Conservation (phyloP, 1,139 yeast species). For the Arxiozyma bovina region DNA sequence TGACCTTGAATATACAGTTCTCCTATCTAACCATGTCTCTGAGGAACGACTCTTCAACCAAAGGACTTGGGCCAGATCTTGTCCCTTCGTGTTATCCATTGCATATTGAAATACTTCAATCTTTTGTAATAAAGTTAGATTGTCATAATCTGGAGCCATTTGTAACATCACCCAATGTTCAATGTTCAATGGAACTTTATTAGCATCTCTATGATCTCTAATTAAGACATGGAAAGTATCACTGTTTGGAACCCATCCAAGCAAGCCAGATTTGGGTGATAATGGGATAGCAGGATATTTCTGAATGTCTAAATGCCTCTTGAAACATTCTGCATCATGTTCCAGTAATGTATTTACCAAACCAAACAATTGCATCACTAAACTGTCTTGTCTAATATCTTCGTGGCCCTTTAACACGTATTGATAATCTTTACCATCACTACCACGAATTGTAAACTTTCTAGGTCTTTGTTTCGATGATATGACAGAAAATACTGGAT, state of each 20-base stretch:
- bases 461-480: constrained; percentile 96
- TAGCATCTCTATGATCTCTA: constrained; percentile 83
- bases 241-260: constrained; percentile 96
- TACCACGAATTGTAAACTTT: constrained; percentile 66
- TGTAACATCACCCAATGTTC: constrained; percentile 94
- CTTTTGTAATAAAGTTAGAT: constrained; percentile 76
- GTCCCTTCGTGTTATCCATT: constrained; percentile 89
- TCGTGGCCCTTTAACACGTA: constrained; percentile 89
- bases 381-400: constrained; percentile 93
- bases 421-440: constrained; percentile 84
- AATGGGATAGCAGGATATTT: constrained; percentile 88
- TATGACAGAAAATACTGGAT: constrained; percentile 79
- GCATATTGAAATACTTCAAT: constrained; percentile 97
- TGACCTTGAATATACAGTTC: constrained; percentile 92
- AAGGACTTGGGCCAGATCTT: constrained; percentile 86
- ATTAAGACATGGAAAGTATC: constrained; percentile 94
- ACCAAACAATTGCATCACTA: constrained; percentile 97
- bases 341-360: constrained; percentile 82
- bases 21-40: constrained; percentile 94
- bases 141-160: constrained; percentile 97
- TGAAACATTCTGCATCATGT: constrained; percentile 91
- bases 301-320: constrained; percentile 88
- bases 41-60: constrained; percentile 96
- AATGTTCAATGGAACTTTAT: constrained; percentile 80
- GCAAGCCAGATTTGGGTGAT: constrained; percentile 88